Evolutionary conservation across 2,329 filamentous ascomycete genomes (phyloP).

Genomic region (Paraphaeosphaeria sporulosa): DNA sequence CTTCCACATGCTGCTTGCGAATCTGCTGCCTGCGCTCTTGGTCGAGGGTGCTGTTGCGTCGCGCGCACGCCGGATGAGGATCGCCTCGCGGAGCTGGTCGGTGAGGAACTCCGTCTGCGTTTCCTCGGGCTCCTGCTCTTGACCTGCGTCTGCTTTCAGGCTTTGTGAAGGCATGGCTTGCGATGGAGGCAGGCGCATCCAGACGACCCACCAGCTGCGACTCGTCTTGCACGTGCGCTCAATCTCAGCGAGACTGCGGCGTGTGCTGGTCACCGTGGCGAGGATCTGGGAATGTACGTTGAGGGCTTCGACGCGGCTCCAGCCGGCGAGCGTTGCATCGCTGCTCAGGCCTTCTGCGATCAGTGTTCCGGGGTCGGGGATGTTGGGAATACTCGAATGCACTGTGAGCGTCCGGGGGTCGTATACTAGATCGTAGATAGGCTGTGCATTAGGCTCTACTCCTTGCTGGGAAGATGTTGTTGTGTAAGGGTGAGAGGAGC

Average conservation of each 20-base stretch:
- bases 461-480: constrained; percentile 43
- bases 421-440: constrained; percentile 68
- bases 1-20: constrained; percentile 46
- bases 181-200: constrained; percentile 61
- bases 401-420: constrained; percentile 66
- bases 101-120: constrained; percentile 31
- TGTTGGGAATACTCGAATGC: constrained; percentile 69
- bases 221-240: constrained; percentile 69
- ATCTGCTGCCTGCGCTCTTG: constrained; percentile 30
- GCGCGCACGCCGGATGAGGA: constrained; percentile 51
- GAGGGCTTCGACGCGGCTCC: constrained; percentile 66
- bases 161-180: constrained; percentile 15
- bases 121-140: background rate
- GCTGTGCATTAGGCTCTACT: constrained; percentile 44
- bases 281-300: constrained; percentile 69
- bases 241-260: constrained; percentile 54
- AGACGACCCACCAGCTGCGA: constrained; percentile 73
- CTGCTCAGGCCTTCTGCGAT: constrained; percentile 48
- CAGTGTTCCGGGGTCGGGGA: constrained; percentile 61
- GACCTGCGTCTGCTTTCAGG: constrained; percentile 12
- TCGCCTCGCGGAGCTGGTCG: constrained; percentile 50
- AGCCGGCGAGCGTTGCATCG: constrained; percentile 32
- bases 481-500: constrained; percentile 45
- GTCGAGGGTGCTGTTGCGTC: constrained; percentile 34
- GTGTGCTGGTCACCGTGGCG: constrained; percentile 62